A percentile compares a stretch with the other conserved stretches of the same genome.
phyloP scores from a whole-genome alignment of 208 protist genomes.

The Trypanosoma boissoni region DNA sequence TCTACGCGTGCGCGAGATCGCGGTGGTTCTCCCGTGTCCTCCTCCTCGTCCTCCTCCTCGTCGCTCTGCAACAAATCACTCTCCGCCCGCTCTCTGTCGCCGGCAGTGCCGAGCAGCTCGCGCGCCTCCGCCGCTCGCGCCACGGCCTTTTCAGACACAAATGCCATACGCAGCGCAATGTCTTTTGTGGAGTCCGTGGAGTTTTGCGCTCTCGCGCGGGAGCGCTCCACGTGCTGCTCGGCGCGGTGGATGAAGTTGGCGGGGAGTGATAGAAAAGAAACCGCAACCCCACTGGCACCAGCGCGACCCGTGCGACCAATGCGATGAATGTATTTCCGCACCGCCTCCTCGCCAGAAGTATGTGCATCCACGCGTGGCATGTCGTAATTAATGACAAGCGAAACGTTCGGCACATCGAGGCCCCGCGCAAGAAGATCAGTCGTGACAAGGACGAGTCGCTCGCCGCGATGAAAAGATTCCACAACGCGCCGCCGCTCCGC shows the following conservation, averaged over 20 bases:
- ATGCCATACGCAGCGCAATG: background rate
- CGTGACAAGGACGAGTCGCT: constrained; percentile 96
- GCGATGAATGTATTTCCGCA: constrained; percentile 95
- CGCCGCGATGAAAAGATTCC: constrained; percentile 90
- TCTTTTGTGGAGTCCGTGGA: too few relatives aligned
- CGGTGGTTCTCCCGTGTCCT: background rate
- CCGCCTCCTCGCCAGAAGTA: constrained; percentile 33
- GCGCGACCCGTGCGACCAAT: constrained; percentile 93
- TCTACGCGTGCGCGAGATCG: background rate
- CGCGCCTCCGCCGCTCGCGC: background rate
- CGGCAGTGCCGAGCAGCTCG: constrained; percentile 11
- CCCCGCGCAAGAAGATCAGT: constrained; percentile 96
- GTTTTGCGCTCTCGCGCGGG: background rate
- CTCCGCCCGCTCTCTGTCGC: background rate
- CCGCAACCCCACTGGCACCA: constrained; percentile 79
- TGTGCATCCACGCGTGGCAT: constrained; percentile 54
- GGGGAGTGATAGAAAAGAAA: constrained; percentile 91
- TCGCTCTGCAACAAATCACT: background rate
- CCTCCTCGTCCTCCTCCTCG: constrained; percentile 5
- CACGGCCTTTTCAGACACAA: constrained; percentile 12
- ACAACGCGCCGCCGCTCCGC: constrained; percentile 94
- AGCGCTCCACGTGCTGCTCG: constrained; percentile 13
- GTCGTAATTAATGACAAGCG: constrained; percentile 98
- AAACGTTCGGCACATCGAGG: constrained; percentile 95
- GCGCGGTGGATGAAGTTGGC: constrained; percentile 36